Base-by-base conservation (phyloP, 202 grass and related monocot genomes). In the Musa balbisiana region DNA sequence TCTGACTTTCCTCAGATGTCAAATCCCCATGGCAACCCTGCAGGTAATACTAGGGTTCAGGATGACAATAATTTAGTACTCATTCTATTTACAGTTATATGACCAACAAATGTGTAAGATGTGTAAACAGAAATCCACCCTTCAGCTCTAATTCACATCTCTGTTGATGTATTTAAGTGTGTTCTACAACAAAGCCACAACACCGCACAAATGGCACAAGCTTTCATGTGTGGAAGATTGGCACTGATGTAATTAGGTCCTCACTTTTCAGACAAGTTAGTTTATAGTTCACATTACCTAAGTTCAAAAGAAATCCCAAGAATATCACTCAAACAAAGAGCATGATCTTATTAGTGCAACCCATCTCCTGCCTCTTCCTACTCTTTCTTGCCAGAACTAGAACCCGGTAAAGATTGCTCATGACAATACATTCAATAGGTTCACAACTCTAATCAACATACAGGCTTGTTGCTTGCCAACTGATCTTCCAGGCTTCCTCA, bases 11-110 rank as follows among this genome's bases (percentile, higher is more conserved):
- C 78, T 87, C 86, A 69, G 84, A 77, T 16, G 59, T 87, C 13
- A 93, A 77, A 84, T 97, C 90, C 71, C 93, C 88, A 69, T 92
- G 84, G 76, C 56, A 74, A 81, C 93, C 93, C 93, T 97, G 86
- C 19, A 55, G 67, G 80, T 24, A 71, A 78, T 64, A 82, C 49
- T 53, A 53, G 73, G 14, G 11, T 19, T 20, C 10, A 21, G 68
- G 19, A 51, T 19, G 9, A 62, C 16, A 20, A 9, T 62, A 20
- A 20, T 20, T 8, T 20, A 62, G 11, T 62, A 19, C 11, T 62
- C 17, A 19, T 17, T 15, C 20, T 6, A 3, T 19, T 43, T 5
- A 26, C 14, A 65, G 9, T 9, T 0, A 65, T 13, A 11, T 26
- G 56, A n/a, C 23, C 63, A 27, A 24, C 23, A 65, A 65, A 14